A percentile compares a stretch with the other conserved stretches of the same genome.
Evolutionary conservation across 2,329 filamentous ascomycete genomes (phyloP).

Genomic region (Neonectria ditissima): DNA sequence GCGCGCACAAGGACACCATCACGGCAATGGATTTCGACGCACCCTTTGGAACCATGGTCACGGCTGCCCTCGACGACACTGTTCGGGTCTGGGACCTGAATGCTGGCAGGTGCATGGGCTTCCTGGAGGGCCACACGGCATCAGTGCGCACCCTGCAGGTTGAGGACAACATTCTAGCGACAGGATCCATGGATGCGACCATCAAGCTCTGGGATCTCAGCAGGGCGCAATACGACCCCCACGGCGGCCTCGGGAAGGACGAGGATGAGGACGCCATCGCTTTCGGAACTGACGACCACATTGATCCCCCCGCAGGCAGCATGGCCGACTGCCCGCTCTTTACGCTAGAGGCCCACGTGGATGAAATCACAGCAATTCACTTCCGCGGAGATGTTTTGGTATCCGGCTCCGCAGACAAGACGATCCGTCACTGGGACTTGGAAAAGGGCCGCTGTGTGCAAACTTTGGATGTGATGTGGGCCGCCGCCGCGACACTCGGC

Average conservation of each 20-base stretch:
- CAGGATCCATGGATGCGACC: conserved; percentile 93
- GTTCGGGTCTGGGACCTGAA: conserved; percentile 97
- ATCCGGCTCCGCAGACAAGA: conserved; percentile 97
- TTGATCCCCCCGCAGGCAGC: conserved; percentile 80
- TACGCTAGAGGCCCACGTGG: conserved; percentile 89
- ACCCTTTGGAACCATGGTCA: conserved; percentile 96
- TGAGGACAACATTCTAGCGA: conserved; percentile 94
- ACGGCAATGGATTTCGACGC: conserved; percentile 95
- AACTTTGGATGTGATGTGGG: conserved; percentile 98
- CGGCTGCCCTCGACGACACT: conserved; percentile 90
- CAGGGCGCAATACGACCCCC: conserved; percentile 84
- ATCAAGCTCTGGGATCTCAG: conserved; percentile 96
- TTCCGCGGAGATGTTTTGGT: conserved; percentile 91
- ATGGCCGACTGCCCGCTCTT: conserved; percentile 93
- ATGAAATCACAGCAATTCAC: conserved; percentile 93
- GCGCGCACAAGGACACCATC: conserved; percentile 88
- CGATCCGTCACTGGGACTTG: conserved; percentile 95
- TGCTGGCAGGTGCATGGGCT: conserved; percentile 89
- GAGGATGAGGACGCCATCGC: conserved; percentile 76
- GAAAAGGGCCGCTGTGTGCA: conserved; percentile 98
- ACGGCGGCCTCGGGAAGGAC: conserved; percentile 70
- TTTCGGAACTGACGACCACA: conserved; percentile 77
- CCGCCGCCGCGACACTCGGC: conserved; percentile 80
- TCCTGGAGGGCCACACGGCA: conserved; percentile 92
- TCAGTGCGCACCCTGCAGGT: conserved; percentile 94